Evolutionary conservation across 2,329 filamentous ascomycete species (phyloP), one percentile per base, ranked within the genome.

Genomic region (Zopfia rhizophila): DNA sequence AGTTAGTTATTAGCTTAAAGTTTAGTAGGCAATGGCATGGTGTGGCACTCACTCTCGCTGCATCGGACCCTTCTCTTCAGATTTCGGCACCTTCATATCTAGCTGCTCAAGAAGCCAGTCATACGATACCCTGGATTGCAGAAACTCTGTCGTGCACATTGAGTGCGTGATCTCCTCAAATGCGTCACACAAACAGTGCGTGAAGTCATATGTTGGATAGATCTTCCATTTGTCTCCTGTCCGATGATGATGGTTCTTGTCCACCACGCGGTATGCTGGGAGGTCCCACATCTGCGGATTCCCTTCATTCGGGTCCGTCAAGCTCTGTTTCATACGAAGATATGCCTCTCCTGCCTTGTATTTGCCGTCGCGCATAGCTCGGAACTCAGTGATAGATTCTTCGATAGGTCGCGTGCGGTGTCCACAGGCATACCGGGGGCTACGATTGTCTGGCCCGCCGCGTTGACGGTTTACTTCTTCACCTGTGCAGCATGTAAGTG

Each of bases 211-310:
- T 0, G 93, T 95, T 0, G 94, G 94, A 69, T 96, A 97, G 53
- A 97, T 96, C 72, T 86, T 88, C 91, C 92, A 97, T 66, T 88
- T 85, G 55, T 83, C 78, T 21, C 89, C 90, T 0, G 92, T 96
- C 24, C 90, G 83, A 72, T 90, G 85, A 68, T 96, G 91, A 30
- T 85, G 81, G 50, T 77, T 77, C 60, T 89, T 85, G 62, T 88
- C 83, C 51, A 91, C 81, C 43, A 97, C 87, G 50, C 93, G 85
- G 73, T 96, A 97, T 12, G 93, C 93, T 2, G 90, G 89, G 41
- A 96, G 75, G 78, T 97, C 93, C 93, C 93, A 97, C 89, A 96
- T 92, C 73, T 96, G 90, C 5, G 92, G 91, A 69, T 97, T 97
- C 21, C 88, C 87, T 60, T 88, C 87, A 38, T 84, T 83, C n/a